Evolutionary conservation across 768 basidiomycete species (phyloP).

Genomic region (Lactarius quietus): DNA sequence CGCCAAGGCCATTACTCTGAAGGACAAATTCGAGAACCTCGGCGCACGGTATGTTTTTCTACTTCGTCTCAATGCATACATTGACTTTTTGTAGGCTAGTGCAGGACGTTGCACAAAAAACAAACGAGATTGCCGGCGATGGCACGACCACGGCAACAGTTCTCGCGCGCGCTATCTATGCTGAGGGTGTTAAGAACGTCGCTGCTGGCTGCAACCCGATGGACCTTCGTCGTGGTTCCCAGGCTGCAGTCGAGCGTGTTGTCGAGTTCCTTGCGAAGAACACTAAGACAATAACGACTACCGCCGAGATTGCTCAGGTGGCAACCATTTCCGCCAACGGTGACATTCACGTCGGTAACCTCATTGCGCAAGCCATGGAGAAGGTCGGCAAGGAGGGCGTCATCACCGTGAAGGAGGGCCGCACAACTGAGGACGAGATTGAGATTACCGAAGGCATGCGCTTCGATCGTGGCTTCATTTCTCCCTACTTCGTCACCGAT

Average conservation of each 20-base stretch:
- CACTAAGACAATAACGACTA: slow-evolving; percentile 93
- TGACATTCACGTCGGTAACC: slow-evolving; percentile 85
- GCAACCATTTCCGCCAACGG: slow-evolving; percentile 73
- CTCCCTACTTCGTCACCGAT: slow-evolving; percentile 97
- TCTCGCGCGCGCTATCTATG: slow-evolving; percentile 94
- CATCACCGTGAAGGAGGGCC: slow-evolving; percentile 99
- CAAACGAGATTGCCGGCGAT: slow-evolving; percentile 96
- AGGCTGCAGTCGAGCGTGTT: slow-evolving; percentile 90
- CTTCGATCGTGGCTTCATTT: slow-evolving; percentile 98
- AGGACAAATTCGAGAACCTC: slow-evolving; percentile 99
- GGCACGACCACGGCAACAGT: slow-evolving; percentile 98
- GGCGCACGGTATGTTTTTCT: slow-evolving; percentile 78
- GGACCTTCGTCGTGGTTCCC: slow-evolving; percentile 98
- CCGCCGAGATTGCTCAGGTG: slow-evolving; percentile 96
- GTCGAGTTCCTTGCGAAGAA: slow-evolving; percentile 85
- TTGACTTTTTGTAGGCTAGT: slow-evolving; percentile 58
- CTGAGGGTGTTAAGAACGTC: slow-evolving; percentile 98
- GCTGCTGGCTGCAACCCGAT: slow-evolving; percentile 99
- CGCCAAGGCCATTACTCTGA: slow-evolving; percentile 88
- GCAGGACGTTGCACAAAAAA: slow-evolving; percentile 94
- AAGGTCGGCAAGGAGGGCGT: slow-evolving; percentile 99
- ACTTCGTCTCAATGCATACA: neutral
- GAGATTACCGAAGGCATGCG: slow-evolving; percentile 99
- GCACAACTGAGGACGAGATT: slow-evolving; percentile 97
- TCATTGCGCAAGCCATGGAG: slow-evolving; percentile 99